A percentile compares a stretch with the other conserved stretches of the same genome.
These are phyloP conservation scores for Botrytis tulipae DNA, from an alignment of 2,329 filamentous ascomycete genomes.

Conservation along the genomic window DNA sequence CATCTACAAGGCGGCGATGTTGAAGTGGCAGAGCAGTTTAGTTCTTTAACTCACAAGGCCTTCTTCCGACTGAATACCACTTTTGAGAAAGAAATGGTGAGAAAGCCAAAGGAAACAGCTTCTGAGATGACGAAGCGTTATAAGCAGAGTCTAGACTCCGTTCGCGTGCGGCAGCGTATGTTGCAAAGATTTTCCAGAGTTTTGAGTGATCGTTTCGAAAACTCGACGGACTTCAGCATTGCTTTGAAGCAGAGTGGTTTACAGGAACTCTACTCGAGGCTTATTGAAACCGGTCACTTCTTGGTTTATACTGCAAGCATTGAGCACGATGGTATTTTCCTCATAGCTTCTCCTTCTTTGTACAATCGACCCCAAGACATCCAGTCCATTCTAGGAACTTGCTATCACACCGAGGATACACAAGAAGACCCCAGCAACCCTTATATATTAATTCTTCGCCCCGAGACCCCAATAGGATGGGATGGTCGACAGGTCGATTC, in stretches of 20 bases:
- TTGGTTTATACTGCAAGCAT: constrained; percentile 71
- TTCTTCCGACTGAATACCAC: constrained; percentile 83
- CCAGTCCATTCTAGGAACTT: constrained; percentile 78
- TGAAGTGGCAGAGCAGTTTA: constrained; percentile 97
- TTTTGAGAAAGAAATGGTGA: constrained; percentile 87
- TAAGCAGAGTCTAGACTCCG: constrained; percentile 91
- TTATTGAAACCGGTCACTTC: constrained; percentile 83
- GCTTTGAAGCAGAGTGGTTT: constrained; percentile 67
- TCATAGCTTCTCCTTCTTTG: constrained; percentile 81
- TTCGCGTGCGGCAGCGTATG: constrained; percentile 93
- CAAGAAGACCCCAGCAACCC: constrained; percentile 74
- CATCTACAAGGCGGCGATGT: constrained; percentile 92
- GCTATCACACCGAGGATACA: constrained; percentile 67
- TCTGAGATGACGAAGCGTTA: constrained; percentile 95
- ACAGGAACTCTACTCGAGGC: constrained; percentile 74
- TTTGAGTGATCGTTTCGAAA: constrained; percentile 90
- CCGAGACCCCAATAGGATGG: constrained; percentile 78
- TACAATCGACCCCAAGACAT: constrained; percentile 76
- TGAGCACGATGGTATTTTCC: constrained; percentile 72
- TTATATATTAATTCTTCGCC: constrained; percentile 81
- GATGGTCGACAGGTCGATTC: constrained; percentile 72
- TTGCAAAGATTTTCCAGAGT: constrained; percentile 92
- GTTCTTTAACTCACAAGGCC: constrained; percentile 88
- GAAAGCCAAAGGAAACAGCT: constrained; percentile 77
- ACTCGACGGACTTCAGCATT: constrained; percentile 92